Evolutionary conservation across 768 basidiomycete species (phyloP).

Genomic region (Crepidotus variabilis): DNA sequence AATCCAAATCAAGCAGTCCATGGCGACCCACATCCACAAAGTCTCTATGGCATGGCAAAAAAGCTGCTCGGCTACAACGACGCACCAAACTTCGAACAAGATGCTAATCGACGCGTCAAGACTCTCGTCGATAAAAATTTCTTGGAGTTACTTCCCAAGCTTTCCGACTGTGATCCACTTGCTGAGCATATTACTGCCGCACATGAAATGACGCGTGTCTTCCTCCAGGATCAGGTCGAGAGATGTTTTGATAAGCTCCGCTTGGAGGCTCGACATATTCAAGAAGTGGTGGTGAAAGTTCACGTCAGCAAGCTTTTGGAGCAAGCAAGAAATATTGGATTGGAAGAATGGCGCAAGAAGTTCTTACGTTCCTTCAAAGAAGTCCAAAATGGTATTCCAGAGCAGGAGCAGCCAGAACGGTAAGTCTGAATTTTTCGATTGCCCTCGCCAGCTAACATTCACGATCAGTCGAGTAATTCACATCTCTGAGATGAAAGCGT

Average conservation of each 20-base stretch:
- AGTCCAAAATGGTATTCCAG: background rate
- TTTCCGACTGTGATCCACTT: background rate
- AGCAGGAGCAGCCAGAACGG: background rate
- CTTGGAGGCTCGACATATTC: background rate
- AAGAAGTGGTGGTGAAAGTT: background rate
- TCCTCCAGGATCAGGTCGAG: background rate
- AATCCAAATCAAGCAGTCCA: background rate
- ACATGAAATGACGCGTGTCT: background rate
- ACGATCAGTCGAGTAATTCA: background rate
- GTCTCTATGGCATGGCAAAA: background rate
- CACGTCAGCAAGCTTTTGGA: background rate
- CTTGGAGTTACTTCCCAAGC: background rate
- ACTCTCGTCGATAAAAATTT: background rate
- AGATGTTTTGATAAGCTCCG: background rate
- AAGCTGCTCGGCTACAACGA: background rate
- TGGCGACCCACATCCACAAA: background rate
- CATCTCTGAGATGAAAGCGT: background rate
- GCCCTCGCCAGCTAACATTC: background rate
- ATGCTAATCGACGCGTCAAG: background rate
- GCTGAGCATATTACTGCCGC: background rate
- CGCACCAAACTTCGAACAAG: background rate
- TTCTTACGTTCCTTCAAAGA: background rate
- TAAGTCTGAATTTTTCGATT: background rate
- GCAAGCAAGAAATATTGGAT: background rate
- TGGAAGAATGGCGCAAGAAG: background rate